Conservation (phyloP, 768 basidiomycete species). For the Sporobolomyces phaffii region DNA sequence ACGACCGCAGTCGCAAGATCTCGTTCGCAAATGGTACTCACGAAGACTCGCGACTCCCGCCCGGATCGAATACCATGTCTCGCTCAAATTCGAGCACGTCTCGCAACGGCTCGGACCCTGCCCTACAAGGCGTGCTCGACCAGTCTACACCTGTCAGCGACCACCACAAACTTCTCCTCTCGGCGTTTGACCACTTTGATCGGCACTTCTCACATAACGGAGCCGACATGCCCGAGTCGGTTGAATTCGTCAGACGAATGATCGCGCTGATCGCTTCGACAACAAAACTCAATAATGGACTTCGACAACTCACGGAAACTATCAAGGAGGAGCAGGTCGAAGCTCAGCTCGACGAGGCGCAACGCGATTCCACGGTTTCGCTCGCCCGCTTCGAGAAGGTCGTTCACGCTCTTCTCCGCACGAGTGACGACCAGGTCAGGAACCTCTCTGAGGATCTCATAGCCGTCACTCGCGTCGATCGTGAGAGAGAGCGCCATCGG, state of each 20-base stretch:
- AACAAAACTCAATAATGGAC: slow-evolving; percentile 30
- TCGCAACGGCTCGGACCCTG: background rate
- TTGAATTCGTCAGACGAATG: slow-evolving; percentile 32
- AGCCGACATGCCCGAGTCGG: background rate
- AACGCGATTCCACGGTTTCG: background rate
- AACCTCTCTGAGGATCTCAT: slow-evolving; percentile 30
- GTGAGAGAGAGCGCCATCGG: slow-evolving; percentile 20
- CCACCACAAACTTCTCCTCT: slow-evolving; percentile 30
- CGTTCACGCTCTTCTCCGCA: slow-evolving; percentile 17
- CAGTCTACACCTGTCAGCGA: background rate
- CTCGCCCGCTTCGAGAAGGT: slow-evolving; percentile 26
- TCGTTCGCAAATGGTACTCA: slow-evolving; percentile 21
- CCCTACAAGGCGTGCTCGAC: background rate
- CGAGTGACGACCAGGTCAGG: slow-evolving; percentile 37
- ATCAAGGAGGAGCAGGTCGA: slow-evolving; percentile 27
- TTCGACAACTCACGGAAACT: background rate
- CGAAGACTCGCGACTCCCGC: background rate
- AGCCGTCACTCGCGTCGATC: slow-evolving; percentile 22
- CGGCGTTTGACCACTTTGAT: slow-evolving; percentile 30
- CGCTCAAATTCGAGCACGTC: slow-evolving; percentile 1
- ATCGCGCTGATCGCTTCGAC: slow-evolving; percentile 22
- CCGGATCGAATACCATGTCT: background rate
- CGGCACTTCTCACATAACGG: slow-evolving; percentile 13
- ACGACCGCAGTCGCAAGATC: slow-evolving; percentile 4
- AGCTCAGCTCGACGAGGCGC: slow-evolving; percentile 28